Evolutionary conservation across 192 early-diverging fungal species (phyloP), one percentile per base, ranked within the genome.

Genomic region (Radiomyces spectabilis): DNA sequence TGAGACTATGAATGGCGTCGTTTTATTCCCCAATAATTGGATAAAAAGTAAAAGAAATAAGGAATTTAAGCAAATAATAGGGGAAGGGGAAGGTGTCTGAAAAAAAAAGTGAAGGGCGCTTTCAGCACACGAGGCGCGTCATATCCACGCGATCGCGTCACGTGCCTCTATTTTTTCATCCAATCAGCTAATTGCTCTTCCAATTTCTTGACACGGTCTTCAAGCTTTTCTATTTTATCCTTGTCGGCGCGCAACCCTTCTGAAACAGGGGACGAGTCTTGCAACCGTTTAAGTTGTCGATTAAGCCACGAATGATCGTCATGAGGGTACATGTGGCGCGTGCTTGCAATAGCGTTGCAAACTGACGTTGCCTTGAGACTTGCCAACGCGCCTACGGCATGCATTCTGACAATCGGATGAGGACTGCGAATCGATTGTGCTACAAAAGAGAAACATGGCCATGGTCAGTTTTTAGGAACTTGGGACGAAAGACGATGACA

Each of bases 201-300:
- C 3, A 62, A 32, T 44, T 62, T 62, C 35, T 54, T 53, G 33
- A 62, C 40, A 43, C 60, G 40, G 15, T 62, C 60, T 25, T 62
- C 60, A 16, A 62, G 45, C 35, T 55, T 62, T 21, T 53, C 60
- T 44, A 62, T 40, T 37, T 44, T 31, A 18, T 62, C 60, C 18
- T 46, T 21, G 15, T 12, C 50, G 31, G 22, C 30, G n/a, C n/a
- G n/a, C n/a, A n/a, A n/a, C n/a, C 21, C 22, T 33, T 10, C n/a
- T 30, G 3, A 44, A 19, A 25, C 2, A n/a, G n/a, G n/a, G n/a
- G n/a, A n/a, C n/a, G n/a, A n/a, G n/a, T 43, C 8, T 33, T 44
- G 39, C n/a, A n/a, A 51, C 15, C 13, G 51, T 22, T 45, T 45
- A 24, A 61, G 27, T 3, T 53, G 34, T 12, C 32, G 34, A 16